A percentile compares a stretch with the other conserved stretches of the same genome.
Conservation (phyloP, 768 basidiomycete genomes). For the Lactifluus volemus region DNA sequence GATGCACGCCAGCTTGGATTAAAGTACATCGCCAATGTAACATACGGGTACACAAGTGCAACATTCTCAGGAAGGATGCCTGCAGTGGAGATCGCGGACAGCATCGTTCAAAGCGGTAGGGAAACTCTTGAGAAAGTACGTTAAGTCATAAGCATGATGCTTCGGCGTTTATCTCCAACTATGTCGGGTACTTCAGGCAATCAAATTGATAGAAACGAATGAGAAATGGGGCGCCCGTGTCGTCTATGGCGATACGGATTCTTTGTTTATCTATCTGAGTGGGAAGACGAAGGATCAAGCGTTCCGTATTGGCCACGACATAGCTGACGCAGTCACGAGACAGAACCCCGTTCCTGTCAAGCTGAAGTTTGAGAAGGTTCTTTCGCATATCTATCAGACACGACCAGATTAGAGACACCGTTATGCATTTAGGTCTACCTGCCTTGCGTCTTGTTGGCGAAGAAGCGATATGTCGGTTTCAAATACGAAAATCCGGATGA, state of each 20-base stretch:
- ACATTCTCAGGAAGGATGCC: slow-evolving; percentile 97
- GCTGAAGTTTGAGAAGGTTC: slow-evolving; percentile 95
- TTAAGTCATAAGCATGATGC: neutral
- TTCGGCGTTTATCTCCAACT: neutral
- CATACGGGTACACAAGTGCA: slow-evolving; percentile 94
- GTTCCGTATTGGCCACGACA: slow-evolving; percentile 87
- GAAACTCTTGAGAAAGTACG: slow-evolving; percentile 89
- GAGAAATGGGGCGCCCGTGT: slow-evolving; percentile 82
- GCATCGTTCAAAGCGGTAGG: slow-evolving; percentile 92
- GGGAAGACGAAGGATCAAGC: slow-evolving; percentile 92
- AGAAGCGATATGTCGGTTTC: slow-evolving; percentile 97
- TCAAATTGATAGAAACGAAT: slow-evolving; percentile 64
- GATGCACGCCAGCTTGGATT: slow-evolving; percentile 89
- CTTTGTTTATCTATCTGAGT: slow-evolving; percentile 83
- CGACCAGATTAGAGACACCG: neutral
- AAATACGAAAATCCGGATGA: slow-evolving; percentile 87
- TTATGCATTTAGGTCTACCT: slow-evolving; percentile 71
- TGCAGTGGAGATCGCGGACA: slow-evolving; percentile 95
- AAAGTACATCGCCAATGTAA: slow-evolving; percentile 91
- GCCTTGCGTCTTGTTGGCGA: slow-evolving; percentile 91
- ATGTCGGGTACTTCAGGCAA: slow-evolving; percentile 47
- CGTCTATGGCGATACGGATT: slow-evolving; percentile 98
- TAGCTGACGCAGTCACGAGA: slow-evolving; percentile 78
- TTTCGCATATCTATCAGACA: slow-evolving; percentile 1
- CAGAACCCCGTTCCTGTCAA: slow-evolving; percentile 88